A percentile compares a stretch with the other conserved stretches of the same genome.
Conservation (phyloP, 1,284 basidiomycete genomes). For the Cerioporus squamosus region DNA sequence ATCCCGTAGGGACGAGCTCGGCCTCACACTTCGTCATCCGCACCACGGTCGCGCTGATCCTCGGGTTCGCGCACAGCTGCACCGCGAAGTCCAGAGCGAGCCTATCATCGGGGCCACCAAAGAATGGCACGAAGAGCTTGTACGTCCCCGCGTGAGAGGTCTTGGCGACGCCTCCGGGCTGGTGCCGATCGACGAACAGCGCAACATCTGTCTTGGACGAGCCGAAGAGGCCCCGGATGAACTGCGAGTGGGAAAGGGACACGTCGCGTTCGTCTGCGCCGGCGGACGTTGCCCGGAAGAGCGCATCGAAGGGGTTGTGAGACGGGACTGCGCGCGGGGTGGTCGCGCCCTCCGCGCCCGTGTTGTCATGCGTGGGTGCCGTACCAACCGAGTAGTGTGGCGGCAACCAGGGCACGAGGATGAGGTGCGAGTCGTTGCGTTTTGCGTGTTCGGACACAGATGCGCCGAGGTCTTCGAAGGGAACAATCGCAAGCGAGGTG, state of each 20-base stretch:
- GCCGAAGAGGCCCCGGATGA: slow-evolving; percentile 64
- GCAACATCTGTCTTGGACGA: slow-evolving; percentile 56
- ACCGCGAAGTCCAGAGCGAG: slow-evolving; percentile 63
- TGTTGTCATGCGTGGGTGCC: slow-evolving; percentile 15
- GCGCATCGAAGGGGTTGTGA: slow-evolving; percentile 61
- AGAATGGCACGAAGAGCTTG: slow-evolving; percentile 70
- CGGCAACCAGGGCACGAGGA: slow-evolving; percentile 69
- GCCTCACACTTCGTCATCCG: slow-evolving; percentile 58
- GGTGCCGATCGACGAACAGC: slow-evolving; percentile 71
- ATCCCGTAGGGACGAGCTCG: slow-evolving; percentile 20
- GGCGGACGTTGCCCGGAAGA: slow-evolving; percentile 52
- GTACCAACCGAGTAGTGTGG: slow-evolving; percentile 33
- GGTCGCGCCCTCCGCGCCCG: slow-evolving; percentile 1
- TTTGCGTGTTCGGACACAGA: slow-evolving; percentile 58
- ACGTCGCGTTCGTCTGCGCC: slow-evolving; percentile 33
- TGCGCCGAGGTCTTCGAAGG: slow-evolving; percentile 55
- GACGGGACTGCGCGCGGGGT: slow-evolving; percentile 22
- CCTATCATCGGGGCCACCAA: slow-evolving; percentile 74
- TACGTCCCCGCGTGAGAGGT: slow-evolving; percentile 36
- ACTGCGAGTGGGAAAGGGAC: slow-evolving; percentile 52
- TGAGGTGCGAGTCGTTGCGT: slow-evolving; percentile 52
- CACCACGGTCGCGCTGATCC: slow-evolving; percentile 61
- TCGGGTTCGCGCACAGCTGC: slow-evolving; percentile 56
- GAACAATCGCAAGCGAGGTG: slow-evolving; percentile 60
- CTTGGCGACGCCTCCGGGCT: slow-evolving; percentile 38